phyloP scores from a whole-genome alignment of 2,329 filamentous ascomycete genomes.

The Curvularia verruculosa region DNA sequence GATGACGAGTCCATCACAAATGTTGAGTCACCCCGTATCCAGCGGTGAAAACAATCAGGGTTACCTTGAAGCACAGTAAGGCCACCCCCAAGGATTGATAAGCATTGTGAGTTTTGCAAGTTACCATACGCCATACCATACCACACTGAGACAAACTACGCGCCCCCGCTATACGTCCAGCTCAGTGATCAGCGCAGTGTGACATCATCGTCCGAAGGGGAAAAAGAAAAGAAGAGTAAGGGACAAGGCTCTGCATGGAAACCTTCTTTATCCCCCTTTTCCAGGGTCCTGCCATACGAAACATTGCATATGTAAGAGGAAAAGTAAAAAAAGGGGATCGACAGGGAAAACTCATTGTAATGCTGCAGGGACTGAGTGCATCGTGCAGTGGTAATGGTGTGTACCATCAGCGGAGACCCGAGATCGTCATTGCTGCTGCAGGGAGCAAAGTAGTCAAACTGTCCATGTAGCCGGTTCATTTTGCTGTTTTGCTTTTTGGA shows the following conservation, averaged over 20 bases:
- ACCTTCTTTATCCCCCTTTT: not conserved
- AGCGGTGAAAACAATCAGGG: not conserved
- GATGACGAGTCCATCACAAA: not conserved
- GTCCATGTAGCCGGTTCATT: not conserved
- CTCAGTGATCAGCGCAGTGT: not conserved
- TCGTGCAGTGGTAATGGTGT: not conserved
- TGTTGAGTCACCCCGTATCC: not conserved
- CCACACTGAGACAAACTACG: not conserved
- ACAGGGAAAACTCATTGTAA: not conserved
- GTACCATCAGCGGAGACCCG: constrained; percentile 1
- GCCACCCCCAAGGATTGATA: not conserved
- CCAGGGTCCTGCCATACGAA: not conserved
- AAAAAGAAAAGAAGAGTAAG: not conserved
- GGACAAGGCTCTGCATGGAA: not conserved
- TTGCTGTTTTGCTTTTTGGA: not conserved
- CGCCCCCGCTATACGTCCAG: not conserved
- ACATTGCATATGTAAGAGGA: not conserved
- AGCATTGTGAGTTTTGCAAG: not conserved
- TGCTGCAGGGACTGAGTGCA: not conserved
- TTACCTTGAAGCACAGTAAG: not conserved
- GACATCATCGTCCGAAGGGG: not conserved
- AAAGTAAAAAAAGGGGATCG: not conserved
- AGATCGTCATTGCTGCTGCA: constrained; percentile 3
- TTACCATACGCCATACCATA: not conserved
- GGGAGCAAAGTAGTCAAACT: not conserved